Conservation (phyloP, 2,329 filamentous ascomycete species). For the Samsoniella hepiali region DNA sequence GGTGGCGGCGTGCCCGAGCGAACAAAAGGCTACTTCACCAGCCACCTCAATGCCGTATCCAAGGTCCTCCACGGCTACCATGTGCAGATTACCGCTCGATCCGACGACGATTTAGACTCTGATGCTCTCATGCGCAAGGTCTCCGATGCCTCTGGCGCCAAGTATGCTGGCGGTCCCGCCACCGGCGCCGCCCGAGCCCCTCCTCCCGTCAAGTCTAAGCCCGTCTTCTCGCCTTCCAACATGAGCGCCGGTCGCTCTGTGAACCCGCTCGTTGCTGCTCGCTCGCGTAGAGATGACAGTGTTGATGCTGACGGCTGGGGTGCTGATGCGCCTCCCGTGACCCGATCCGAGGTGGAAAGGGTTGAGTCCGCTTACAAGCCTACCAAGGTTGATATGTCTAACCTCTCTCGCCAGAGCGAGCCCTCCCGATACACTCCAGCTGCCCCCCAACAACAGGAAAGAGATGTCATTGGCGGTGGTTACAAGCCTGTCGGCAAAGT, state of each 20-base stretch:
- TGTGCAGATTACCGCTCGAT: constrained; percentile 93
- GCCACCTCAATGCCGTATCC: constrained; percentile 82
- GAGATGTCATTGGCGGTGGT: constrained; percentile 73
- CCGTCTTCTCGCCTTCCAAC: constrained; percentile 78
- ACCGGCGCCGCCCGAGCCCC: constrained; percentile 52
- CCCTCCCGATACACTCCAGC: constrained; percentile 58
- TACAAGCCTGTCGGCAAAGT: constrained; percentile 97
- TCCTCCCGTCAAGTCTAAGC: constrained; percentile 79
- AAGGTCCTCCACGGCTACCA: constrained; percentile 96
- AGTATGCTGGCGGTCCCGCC: constrained; percentile 73
- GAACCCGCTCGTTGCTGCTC: constrained; percentile 66
- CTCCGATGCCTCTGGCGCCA: constrained; percentile 87
- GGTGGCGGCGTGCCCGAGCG: constrained; percentile 97
- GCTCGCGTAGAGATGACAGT: constrained; percentile 56
- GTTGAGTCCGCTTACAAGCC: constrained; percentile 91
- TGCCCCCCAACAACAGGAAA: constrained; percentile 39
- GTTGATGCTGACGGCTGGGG: constrained; percentile 92
- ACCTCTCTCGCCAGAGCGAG: constrained; percentile 72
- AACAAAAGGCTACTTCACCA: constrained; percentile 98
- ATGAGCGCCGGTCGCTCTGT: constrained; percentile 48
- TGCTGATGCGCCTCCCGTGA: constrained; percentile 85
- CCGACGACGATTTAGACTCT: constrained; percentile 81
- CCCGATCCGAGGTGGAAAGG: constrained; percentile 83
- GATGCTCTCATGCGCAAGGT: constrained; percentile 91
- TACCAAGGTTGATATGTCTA: constrained; percentile 89